Evolutionary conservation across 371 early-diverging fungal genomes (phyloP).

Genomic region (Lichtheimia ornata): DNA sequence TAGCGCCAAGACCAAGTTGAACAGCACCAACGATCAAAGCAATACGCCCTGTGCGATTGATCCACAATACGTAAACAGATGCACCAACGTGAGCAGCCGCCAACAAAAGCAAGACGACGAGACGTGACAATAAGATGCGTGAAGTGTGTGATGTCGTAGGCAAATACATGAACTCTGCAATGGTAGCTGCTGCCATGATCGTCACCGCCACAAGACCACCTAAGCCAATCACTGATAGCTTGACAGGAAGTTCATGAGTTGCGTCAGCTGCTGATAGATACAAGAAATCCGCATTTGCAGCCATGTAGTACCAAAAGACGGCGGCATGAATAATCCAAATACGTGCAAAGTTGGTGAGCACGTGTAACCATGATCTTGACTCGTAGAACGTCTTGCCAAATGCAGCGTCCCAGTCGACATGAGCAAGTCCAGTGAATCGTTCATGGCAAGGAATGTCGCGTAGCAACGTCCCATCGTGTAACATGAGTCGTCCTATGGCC

Average conservation of each 20-base stretch:
- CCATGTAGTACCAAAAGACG: constrained; percentile 82
- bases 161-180: constrained; percentile 74
- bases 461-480: constrained; percentile 57
- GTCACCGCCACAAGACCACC: constrained; percentile 76
- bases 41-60: constrained; percentile 36
- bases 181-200: constrained; percentile 63
- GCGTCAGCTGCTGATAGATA: constrained; percentile 40
- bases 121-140: constrained; percentile 59
- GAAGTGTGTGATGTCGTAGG: constrained; percentile 53
- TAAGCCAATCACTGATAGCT: constrained; percentile 65
- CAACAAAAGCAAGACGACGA: constrained; percentile 58
- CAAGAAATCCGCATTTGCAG: constrained; percentile 71
- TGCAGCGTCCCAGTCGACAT: constrained; percentile 70
- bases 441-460: constrained; percentile 65
- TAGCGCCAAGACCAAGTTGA: constrained; percentile 68
- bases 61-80: constrained; percentile 57
- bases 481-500: constrained; percentile 59
- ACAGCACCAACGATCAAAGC: constrained; percentile 60
- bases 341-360: constrained; percentile 82
- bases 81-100: constrained; percentile 66
- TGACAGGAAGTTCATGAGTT: constrained; percentile 45
- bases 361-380: constrained; percentile 79
- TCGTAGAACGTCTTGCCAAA: constrained; percentile 87
- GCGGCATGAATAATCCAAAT: constrained; percentile 85
- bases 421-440: constrained; percentile 58